Conservation (phyloP, 805 yeast genomes). For the Barnettozyma wickerhamii region DNA sequence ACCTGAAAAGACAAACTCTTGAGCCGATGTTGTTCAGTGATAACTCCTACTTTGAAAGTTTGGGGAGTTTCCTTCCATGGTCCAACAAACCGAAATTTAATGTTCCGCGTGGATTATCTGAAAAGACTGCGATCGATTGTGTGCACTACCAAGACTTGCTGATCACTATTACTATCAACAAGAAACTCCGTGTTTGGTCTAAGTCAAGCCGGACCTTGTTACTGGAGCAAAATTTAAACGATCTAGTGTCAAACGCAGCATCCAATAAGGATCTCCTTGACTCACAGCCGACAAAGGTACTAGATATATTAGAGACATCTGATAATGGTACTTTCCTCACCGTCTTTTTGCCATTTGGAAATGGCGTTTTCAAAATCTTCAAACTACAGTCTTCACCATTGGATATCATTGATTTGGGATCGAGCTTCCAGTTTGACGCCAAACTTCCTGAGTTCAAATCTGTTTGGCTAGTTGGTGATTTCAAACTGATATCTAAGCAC, state of each 20-base stretch:
- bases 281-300: conserved; percentile 27
- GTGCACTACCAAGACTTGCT: conserved; percentile 26
- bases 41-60: conserved; percentile 38
- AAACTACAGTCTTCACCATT: conserved; percentile 17
- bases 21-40: conserved; percentile 54
- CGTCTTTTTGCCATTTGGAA: conserved; percentile 38
- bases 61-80: conserved; percentile 29
- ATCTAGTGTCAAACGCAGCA: conserved; percentile 9
- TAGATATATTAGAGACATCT: conserved; percentile 18
- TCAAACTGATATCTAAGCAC: conserved; percentile 25
- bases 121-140: conserved; percentile 31
- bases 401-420: conserved; percentile 26
- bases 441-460: conserved; percentile 32
- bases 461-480: conserved; percentile 48
- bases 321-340: conserved; percentile 23
- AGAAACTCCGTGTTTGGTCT: conserved; percentile 58
- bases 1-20: conserved; percentile 19
- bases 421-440: conserved; percentile 25
- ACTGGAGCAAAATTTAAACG: conserved; percentile 21
- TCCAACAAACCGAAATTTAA: conserved; percentile 25
- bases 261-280: conserved; percentile 26
- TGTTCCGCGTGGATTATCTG: conserved; percentile 37
- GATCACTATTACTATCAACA: conserved; percentile 51
- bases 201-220: conserved; percentile 31
- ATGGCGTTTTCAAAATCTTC: conserved; percentile 41